These are phyloP conservation scores for Cercospora sesami DNA, from an alignment of 2,329 filamentous ascomycete species.

Conservation along the genomic window DNA sequence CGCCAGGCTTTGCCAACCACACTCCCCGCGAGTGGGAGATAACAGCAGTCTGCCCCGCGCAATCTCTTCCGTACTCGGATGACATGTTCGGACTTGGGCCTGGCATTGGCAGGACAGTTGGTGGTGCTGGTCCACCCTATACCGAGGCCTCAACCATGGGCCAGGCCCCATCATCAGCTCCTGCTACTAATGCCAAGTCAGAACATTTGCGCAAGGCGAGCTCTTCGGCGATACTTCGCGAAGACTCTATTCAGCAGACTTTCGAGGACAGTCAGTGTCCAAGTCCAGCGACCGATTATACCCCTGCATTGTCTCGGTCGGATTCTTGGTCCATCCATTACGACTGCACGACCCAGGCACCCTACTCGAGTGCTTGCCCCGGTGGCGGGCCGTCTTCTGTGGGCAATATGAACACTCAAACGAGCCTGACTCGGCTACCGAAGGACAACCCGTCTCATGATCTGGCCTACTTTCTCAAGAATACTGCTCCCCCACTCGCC, in stretches of 20 bases:
- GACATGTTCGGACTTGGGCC: constrained; percentile 31
- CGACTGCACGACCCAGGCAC: constrained; percentile 33
- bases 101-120: constrained; percentile 27
- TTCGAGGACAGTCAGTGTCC: constrained; percentile 27
- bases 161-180: constrained; percentile 33
- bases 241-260: constrained; percentile 33
- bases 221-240: constrained; percentile 31
- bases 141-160: constrained; percentile 33
- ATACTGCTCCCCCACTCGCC: constrained; percentile 39
- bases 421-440: constrained; percentile 34
- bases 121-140: constrained; percentile 28
- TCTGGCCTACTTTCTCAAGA: constrained; percentile 42
- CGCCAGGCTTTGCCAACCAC: constrained; percentile 38
- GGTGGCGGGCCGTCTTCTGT: constrained; percentile 12
- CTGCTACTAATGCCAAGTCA: constrained; percentile 15
- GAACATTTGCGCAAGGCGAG: constrained; percentile 29
- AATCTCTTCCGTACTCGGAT: constrained; percentile 27
- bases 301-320: constrained; percentile 20
- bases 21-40: constrained; percentile 38
- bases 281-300: constrained; percentile 16
- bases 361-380: constrained; percentile 31
- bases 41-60: constrained; percentile 32
- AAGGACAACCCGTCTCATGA: constrained; percentile 37
- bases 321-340: constrained; percentile 37
- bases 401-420: constrained; percentile 38